These are phyloP conservation scores for Stagonosporopsis cucurbitacearum DNA, from an alignment of 2,329 filamentous ascomycete genomes.

Conservation along the genomic window DNA sequence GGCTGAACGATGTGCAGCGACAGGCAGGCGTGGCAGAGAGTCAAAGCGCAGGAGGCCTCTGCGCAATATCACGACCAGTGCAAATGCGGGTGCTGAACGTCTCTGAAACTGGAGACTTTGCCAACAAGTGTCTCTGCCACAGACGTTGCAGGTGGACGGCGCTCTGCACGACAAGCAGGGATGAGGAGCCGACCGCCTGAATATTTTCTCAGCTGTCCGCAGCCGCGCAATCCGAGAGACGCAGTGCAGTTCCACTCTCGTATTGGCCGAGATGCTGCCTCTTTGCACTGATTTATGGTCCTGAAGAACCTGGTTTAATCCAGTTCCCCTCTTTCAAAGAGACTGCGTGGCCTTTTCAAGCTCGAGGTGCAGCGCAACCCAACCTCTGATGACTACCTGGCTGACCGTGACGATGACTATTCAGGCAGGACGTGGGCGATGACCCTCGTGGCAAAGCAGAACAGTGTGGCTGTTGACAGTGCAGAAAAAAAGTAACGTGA, in stretches of 20 bases:
- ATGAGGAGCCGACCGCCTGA: conserved; percentile 15
- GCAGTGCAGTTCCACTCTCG: conserved; percentile 12
- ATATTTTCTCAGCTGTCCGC: conserved; percentile 19
- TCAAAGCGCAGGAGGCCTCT: conserved; percentile 19
- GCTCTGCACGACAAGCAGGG: conserved; percentile 12
- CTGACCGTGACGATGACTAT: conserved; percentile 1
- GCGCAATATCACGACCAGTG: conserved; percentile 18
- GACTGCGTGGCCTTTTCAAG: conserved; percentile 1
- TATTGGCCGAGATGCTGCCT: conserved; percentile 8
- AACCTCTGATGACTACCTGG: conserved; percentile 5
- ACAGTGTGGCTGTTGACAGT: conserved; percentile 1
- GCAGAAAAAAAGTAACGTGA: conserved; percentile 24
- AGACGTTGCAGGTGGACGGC: conserved; percentile 10
- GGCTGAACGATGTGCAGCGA: conserved; percentile 20
- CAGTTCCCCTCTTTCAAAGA: conserved; percentile 14
- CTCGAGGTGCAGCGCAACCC: conserved; percentile 11
- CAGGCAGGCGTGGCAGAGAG: conserved; percentile 14
- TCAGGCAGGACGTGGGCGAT: neutral
- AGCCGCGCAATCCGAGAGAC: conserved; percentile 16
- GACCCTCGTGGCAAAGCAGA: conserved; percentile 12
- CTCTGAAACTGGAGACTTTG: conserved; percentile 17
- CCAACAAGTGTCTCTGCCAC: conserved; percentile 10
- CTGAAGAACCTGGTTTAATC: conserved; percentile 5
- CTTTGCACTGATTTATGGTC: conserved; percentile 13
- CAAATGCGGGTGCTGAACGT: conserved; percentile 12